Evolutionary conservation across 208 protist genomes (phyloP).

Genomic region (Lotmaria passim): DNA sequence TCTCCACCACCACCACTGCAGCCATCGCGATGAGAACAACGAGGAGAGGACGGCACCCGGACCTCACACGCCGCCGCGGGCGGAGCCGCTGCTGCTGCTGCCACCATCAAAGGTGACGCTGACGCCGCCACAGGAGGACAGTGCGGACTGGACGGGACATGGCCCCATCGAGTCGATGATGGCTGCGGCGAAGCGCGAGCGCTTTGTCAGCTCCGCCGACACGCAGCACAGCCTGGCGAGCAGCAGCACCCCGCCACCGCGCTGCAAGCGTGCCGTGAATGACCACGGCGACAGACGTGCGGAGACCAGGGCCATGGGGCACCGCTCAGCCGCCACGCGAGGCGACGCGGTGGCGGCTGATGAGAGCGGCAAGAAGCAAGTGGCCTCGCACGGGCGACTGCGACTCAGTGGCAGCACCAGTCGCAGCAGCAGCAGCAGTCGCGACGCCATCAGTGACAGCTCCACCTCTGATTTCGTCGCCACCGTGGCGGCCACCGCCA

Average conservation of each 20-base stretch:
- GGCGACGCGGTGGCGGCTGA: not conserved
- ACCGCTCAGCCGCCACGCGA: too few relatives aligned
- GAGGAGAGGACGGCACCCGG: not conserved
- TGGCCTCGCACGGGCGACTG: not conserved
- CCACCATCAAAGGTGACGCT: not conserved
- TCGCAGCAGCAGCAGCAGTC: constrained; percentile 19
- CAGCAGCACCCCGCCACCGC: constrained; percentile 19
- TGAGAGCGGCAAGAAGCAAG: not conserved
- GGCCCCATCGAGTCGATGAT: constrained; percentile 9
- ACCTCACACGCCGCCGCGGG: not conserved
- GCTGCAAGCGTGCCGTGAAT: constrained; percentile 12
- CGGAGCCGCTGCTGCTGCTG: not conserved
- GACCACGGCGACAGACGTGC: constrained; percentile 13
- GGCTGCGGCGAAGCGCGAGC: constrained; percentile 28
- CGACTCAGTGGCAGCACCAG: constrained; percentile 12
- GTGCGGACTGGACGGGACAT: constrained; percentile 13
- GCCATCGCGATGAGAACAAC: not conserved
- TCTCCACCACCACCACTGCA: too few relatives aligned
- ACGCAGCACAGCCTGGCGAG: constrained; percentile 35
- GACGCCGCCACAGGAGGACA: constrained; percentile 7
- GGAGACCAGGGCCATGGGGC: not conserved
- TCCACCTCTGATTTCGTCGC: constrained; percentile 11
- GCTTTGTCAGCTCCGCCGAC: constrained; percentile 28
- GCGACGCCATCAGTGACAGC: constrained; percentile 7
- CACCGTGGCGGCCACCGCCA: not conserved